Evolutionary conservation across 768 basidiomycete genomes (phyloP), one percentile per base, ranked within the genome.

Genomic region (Russula griseocarnosa): DNA sequence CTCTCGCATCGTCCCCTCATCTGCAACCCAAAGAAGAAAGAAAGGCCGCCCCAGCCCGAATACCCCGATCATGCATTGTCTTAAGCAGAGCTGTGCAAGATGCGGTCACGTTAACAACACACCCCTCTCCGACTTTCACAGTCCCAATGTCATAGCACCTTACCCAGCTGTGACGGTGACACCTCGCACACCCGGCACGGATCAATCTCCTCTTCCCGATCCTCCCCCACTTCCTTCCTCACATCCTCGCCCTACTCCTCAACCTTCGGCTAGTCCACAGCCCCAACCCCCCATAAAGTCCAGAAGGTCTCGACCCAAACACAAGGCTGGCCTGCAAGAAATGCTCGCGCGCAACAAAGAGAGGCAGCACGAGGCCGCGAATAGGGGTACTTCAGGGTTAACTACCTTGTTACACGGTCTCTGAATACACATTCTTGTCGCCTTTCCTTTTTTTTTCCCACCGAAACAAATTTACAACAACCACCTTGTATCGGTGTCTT

Each of bases 321-420:
- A 83, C 72, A 82, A 80, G 68, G 73, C 79, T 0, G 79, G 79
- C 11, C 70, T 92, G 47, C 86, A 84, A 71, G 80, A 83, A 49
- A 80, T 92, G 77, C 76, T 91, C 38, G 79, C 80, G 30, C 81
- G 82, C 46, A 87, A 86, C 66, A 82, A 80, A 53, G 77, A 85
- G 66, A 77, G 80, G 68, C 77, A 82, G 55, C 77, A 75, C 67
- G 77, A 78, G 73, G 60, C 50, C 11, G n/a, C 49, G 14, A 56
- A 60, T 38, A 61, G 58, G 46, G 53, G 52, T 14, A 14, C 60
- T 9, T 50, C 62, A 16, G 62, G 56, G 13, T 50, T 66, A 22
- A 52, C 50, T 49, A 65, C 62, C 22, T 63, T 66, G 30, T 47
- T 64, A 40, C 65, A 64, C 44, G 26, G 44, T 54, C 62, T 66